Evolutionary conservation across 371 early-diverging fungal genomes (phyloP).

Genomic region (Lichtheimia corymbifera): DNA sequence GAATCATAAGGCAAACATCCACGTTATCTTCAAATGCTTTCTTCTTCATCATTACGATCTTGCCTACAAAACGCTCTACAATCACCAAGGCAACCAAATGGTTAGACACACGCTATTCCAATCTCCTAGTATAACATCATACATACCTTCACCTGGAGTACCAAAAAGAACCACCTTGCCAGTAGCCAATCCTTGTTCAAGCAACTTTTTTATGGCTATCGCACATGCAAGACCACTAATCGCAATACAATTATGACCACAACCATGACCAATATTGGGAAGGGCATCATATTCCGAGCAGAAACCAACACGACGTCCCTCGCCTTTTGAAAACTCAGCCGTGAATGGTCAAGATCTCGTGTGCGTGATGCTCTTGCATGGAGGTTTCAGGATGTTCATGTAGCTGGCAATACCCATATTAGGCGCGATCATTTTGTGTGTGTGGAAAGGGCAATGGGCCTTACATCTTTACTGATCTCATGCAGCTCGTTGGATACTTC

Average conservation of each 20-base stretch:
- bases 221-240: slow-evolving; percentile 67
- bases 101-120: background rate
- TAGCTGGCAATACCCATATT: slow-evolving; percentile 28
- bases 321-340: slow-evolving; percentile 53
- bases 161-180: slow-evolving; percentile 74
- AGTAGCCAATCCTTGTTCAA: slow-evolving; percentile 51
- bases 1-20: slow-evolving; percentile 80
- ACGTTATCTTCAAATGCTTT: slow-evolving; percentile 67
- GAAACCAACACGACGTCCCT: slow-evolving; percentile 47
- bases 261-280: slow-evolving; percentile 30
- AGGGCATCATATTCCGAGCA: slow-evolving; percentile 70
- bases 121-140: slow-evolving; percentile 21
- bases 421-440: too few species aligned
- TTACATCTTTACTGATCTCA: too few species aligned
- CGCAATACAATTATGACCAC: slow-evolving; percentile 72
- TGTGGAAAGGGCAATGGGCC: too few species aligned
- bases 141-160: slow-evolving; percentile 72
- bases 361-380: slow-evolving; percentile 59
- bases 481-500: too few species aligned
- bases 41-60: slow-evolving; percentile 63
- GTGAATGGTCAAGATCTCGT: slow-evolving; percentile 55
- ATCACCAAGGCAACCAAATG: background rate
- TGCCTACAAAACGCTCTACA: slow-evolving; percentile 68
- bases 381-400: slow-evolving; percentile 63
- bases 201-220: slow-evolving; percentile 55